These are phyloP conservation scores for Poteriospumella lacustris DNA, from an alignment of 108 stramenopile species.

Conservation along the genomic window DNA sequence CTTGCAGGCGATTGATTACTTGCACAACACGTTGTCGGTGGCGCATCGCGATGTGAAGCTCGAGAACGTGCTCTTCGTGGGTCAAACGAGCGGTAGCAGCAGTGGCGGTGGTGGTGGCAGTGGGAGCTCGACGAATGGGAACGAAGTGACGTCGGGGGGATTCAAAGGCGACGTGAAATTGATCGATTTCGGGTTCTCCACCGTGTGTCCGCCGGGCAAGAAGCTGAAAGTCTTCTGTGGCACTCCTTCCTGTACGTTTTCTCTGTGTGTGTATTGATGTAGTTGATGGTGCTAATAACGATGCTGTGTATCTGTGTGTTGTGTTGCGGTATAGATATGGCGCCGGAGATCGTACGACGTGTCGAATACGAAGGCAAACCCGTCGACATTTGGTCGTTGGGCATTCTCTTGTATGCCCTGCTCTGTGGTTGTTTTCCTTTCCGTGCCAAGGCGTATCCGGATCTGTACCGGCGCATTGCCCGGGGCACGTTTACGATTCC, in stretches of 20 bases:
- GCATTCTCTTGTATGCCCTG: slow-evolving; percentile 55
- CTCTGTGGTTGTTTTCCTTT: slow-evolving; percentile 60
- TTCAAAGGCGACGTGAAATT: slow-evolving; percentile 45
- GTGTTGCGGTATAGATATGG: slow-evolving; percentile 49
- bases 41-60: slow-evolving; percentile 63
- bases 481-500: slow-evolving; percentile 47
- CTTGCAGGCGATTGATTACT: slow-evolving; percentile 45
- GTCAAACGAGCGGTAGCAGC: too few relatives aligned
- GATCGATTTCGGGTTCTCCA: slow-evolving; percentile 59
- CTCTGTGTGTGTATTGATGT: not conserved
- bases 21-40: slow-evolving; percentile 51
- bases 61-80: slow-evolving; percentile 56
- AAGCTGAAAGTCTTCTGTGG: slow-evolving; percentile 58
- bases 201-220: slow-evolving; percentile 42
- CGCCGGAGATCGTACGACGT: slow-evolving; percentile 59
- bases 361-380: slow-evolving; percentile 60
- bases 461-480: slow-evolving; percentile 57
- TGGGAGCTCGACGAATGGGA: too few relatives aligned
- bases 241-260: slow-evolving; percentile 48
- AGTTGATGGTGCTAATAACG: not conserved
- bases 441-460: slow-evolving; percentile 55
- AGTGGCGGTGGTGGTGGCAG: too few relatives aligned
- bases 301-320: not conserved
- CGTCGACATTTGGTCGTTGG: slow-evolving; percentile 57
- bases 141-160: too few relatives aligned